A percentile compares a stretch with the other conserved stretches of the same genome.
These are phyloP conservation scores for Withania somnifera DNA, from an alignment of 305 asterid genomes.

Conservation along the genomic window DNA sequence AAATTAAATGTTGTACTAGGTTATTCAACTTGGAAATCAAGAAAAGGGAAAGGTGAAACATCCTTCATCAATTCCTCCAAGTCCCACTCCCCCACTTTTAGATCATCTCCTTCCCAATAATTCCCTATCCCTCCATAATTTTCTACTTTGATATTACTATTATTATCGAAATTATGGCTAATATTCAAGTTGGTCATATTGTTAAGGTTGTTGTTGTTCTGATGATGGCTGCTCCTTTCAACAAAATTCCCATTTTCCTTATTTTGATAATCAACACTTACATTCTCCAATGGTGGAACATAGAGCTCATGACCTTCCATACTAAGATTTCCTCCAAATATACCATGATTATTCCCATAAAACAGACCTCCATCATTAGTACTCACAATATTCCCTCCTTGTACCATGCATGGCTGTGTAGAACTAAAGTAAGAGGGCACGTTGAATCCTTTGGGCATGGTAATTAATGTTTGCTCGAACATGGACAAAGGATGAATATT, in stretches of 20 bases:
- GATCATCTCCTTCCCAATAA: constrained; percentile 41
- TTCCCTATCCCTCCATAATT: constrained; percentile 33
- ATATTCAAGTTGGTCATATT: constrained; percentile 1
- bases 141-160: constrained; percentile 22
- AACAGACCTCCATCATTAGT: background rate
- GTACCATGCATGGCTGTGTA: constrained; percentile 20
- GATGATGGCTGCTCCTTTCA: background rate
- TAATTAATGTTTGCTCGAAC: constrained; percentile 15
- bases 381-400: background rate
- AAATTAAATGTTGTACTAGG: background rate
- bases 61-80: constrained; percentile 61
- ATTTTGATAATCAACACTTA: constrained; percentile 6
- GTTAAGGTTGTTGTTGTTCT: background rate
- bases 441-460: background rate
- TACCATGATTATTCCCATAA: constrained; percentile 1
- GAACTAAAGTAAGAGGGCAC: constrained; percentile 16
- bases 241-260: constrained; percentile 7
- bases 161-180: constrained; percentile 4
- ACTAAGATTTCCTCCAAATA: constrained; percentile 24
- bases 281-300: constrained; percentile 20
- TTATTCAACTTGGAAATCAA: constrained; percentile 38
- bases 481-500: constrained; percentile 12
- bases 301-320: constrained; percentile 17
- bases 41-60: constrained; percentile 42
- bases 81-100: constrained; percentile 47